Evolutionary conservation across 2,329 filamentous ascomycete genomes (phyloP).

Genomic region (Lecanosticta acicola): DNA sequence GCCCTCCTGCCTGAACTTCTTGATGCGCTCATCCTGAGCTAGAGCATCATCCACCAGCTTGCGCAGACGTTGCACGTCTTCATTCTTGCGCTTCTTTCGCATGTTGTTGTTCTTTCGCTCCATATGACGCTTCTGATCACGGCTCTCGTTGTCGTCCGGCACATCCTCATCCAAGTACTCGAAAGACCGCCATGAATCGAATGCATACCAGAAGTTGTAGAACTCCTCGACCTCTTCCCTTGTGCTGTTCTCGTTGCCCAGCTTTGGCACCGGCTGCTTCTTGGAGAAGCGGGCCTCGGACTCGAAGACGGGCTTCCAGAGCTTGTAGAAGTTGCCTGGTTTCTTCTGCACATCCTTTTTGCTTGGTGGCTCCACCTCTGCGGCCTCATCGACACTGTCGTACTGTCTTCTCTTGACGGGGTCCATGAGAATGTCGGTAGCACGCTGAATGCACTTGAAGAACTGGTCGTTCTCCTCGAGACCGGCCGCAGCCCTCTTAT

Average conservation of each 20-base stretch:
- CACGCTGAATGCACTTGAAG: constrained; percentile 99
- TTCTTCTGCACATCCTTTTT: constrained; percentile 73
- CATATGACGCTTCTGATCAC: constrained; percentile 96
- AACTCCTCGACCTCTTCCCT: constrained; percentile 90
- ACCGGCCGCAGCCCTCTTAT: constrained; percentile 94
- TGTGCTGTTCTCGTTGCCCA: constrained; percentile 77
- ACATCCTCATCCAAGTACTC: constrained; percentile 99
- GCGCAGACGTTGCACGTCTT: constrained; percentile 87
- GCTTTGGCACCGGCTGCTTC: constrained; percentile 75
- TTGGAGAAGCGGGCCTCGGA: constrained; percentile 91
- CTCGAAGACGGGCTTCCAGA: constrained; percentile 87
- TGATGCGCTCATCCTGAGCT: constrained; percentile 86
- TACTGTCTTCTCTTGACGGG: constrained; percentile 89
- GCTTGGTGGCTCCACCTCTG: constrained; percentile 82
- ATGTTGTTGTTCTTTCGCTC: constrained; percentile 98
- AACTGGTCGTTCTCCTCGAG: constrained; percentile 90
- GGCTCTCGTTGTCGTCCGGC: constrained; percentile 96
- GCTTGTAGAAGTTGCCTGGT: constrained; percentile 90
- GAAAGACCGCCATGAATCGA: constrained; percentile 95
- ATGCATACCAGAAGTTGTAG: constrained; percentile 99
- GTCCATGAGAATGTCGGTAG: constrained; percentile 87
- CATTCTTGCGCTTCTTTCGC: constrained; percentile 98
- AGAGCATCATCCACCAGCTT: constrained; percentile 84
- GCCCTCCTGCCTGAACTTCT: constrained; percentile 89
- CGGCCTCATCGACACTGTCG: constrained; percentile 91